Evolutionary conservation across 2,329 filamentous ascomycete genomes (phyloP).

Genomic region (Aspergillus sergii): DNA sequence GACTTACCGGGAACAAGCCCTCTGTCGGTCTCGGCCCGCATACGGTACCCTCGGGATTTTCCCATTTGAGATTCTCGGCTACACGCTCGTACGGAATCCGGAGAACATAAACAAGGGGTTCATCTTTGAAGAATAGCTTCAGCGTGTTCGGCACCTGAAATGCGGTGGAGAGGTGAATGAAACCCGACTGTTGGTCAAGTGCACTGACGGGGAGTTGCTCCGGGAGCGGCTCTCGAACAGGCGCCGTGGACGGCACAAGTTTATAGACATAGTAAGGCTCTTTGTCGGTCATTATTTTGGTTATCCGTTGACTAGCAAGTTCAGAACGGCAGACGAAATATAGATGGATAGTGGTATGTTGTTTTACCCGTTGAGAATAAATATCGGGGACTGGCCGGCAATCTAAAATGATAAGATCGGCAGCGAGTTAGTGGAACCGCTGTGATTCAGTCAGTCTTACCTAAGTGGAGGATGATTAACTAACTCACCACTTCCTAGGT

Average conservation of each 20-base stretch:
- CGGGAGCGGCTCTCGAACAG: slow-evolving; percentile 39
- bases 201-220: slow-evolving; percentile 40
- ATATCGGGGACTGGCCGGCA: background rate
- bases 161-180: slow-evolving; percentile 43
- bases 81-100: slow-evolving; percentile 38
- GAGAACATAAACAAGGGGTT: slow-evolving; percentile 40
- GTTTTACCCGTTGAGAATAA: background rate
- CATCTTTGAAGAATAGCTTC: slow-evolving; percentile 40
- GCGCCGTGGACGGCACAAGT: slow-evolving; percentile 38
- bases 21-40: slow-evolving; percentile 40
- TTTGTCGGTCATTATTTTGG: slow-evolving; percentile 22
- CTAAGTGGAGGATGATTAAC: slow-evolving; percentile 1
- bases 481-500: background rate
- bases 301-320: slow-evolving; percentile 4
- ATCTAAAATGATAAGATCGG: background rate
- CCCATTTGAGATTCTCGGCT: slow-evolving; percentile 37
- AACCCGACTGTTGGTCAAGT: slow-evolving; percentile 38
- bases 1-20: slow-evolving; percentile 44
- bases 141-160: slow-evolving; percentile 42
- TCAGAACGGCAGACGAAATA: background rate
- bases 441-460: background rate
- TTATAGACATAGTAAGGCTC: slow-evolving; percentile 42
- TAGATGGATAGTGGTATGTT: background rate
- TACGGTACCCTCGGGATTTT: slow-evolving; percentile 40
- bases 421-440: background rate